These are phyloP conservation scores for Diplodia corticola DNA, from an alignment of 2,329 filamentous ascomycete species.

Conservation along the genomic window DNA sequence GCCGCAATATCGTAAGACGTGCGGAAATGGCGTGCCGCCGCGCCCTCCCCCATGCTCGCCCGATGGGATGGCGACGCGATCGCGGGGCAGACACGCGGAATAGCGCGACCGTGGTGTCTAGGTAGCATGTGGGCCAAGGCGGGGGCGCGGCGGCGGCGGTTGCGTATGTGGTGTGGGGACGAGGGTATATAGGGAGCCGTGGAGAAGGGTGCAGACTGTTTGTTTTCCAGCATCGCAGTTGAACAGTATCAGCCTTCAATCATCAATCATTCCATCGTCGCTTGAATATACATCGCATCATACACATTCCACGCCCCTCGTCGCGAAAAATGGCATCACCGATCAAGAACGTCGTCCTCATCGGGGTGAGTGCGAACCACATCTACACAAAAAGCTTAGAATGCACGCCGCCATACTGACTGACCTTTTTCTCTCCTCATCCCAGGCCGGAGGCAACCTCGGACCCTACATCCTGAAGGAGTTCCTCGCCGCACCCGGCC, in stretches of 20 bases:
- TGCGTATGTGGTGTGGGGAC: background rate
- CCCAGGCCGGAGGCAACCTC: constrained; percentile 32
- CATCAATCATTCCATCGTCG: background rate
- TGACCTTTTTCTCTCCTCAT: background rate
- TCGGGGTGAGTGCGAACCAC: constrained; percentile 1
- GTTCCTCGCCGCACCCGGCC: constrained; percentile 29
- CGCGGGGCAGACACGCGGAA: background rate
- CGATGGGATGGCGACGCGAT: constrained; percentile 1
- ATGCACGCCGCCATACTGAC: too few relatives aligned
- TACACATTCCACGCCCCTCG: too few relatives aligned
- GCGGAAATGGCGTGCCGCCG: constrained; percentile 14
- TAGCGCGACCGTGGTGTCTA: background rate
- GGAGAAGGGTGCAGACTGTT: background rate
- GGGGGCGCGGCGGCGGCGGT: background rate
- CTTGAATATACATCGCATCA: background rate
- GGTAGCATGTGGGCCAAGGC: background rate
- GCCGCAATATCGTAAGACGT: background rate
- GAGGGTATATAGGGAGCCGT: background rate
- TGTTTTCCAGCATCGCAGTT: background rate
- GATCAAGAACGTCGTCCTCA: constrained; percentile 22
- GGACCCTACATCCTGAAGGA: constrained; percentile 33
- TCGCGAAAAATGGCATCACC: constrained; percentile 1
- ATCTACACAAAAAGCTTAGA: too few relatives aligned
- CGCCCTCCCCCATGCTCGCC: too few relatives aligned
- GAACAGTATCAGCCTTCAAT: background rate